A percentile compares a stretch with the other conserved stretches of the same genome.
phyloP scores from a whole-genome alignment of 2,329 filamentous ascomycete species.

The Ceratocystis ficicola region DNA sequence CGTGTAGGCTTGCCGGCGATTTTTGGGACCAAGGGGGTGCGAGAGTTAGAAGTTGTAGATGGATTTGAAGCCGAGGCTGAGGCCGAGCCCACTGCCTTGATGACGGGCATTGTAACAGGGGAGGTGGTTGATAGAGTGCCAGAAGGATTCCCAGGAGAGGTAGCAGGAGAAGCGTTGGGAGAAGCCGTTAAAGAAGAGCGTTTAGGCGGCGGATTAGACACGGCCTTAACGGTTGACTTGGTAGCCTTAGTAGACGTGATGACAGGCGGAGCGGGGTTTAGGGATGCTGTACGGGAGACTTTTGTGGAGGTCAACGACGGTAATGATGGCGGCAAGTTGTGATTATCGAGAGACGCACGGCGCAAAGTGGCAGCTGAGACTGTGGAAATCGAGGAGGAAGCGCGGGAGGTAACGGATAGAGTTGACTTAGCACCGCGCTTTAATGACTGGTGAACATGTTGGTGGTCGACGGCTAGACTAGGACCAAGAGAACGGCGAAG shows the following conservation, averaged over 20 bases:
- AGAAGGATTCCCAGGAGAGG: too few relatives aligned
- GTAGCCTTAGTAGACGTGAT: not conserved
- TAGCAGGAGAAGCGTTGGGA: too few relatives aligned
- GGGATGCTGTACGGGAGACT: slow-evolving; percentile 7
- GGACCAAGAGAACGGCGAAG: not conserved
- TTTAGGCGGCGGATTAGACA: not conserved
- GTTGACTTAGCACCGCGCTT: slow-evolving; percentile 16
- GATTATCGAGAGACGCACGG: not conserved
- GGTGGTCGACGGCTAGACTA: slow-evolving; percentile 9
- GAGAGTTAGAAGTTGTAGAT: not conserved
- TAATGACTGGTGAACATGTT: slow-evolving; percentile 16
- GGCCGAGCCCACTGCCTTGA: slow-evolving; percentile 19
- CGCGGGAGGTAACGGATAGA: not conserved
- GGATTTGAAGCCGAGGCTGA: slow-evolving; percentile 1
- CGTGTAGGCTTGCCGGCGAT: slow-evolving; percentile 36
- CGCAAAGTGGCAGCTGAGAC: not conserved
- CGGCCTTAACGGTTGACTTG: not conserved
- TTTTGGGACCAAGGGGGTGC: slow-evolving; percentile 44
- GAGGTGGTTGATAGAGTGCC: not conserved
- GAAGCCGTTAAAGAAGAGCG: not conserved
- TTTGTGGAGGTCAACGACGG: not conserved
- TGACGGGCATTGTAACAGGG: slow-evolving; percentile 15
- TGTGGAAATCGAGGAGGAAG: not conserved
- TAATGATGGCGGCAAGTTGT: not conserved
- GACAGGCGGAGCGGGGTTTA: not conserved